These are phyloP conservation scores for Podila epigama DNA, from an alignment of 192 early-diverging fungal species.

Conservation along the genomic window DNA sequence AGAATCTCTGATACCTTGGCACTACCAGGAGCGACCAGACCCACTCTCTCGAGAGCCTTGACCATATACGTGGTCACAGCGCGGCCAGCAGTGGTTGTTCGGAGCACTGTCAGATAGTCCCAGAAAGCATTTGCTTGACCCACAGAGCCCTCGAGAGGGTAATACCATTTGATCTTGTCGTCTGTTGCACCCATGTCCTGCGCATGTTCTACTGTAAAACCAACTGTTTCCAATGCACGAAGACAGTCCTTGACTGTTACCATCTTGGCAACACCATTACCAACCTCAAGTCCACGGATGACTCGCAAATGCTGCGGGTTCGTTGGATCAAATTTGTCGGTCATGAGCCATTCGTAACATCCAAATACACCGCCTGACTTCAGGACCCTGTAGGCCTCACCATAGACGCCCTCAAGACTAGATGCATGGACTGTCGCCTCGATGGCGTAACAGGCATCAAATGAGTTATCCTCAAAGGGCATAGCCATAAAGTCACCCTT, in stretches of 20 bases:
- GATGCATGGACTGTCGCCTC: conserved; percentile 95
- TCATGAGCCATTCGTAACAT: conserved; percentile 95
- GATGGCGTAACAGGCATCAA: conserved; percentile 95
- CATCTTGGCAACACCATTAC: conserved; percentile 91
- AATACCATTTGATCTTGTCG: conserved; percentile 85
- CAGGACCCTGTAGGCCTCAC: conserved; percentile 88
- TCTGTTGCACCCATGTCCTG: conserved; percentile 69
- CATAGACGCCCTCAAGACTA: conserved; percentile 83
- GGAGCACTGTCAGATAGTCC: conserved; percentile 55
- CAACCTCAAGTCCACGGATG: conserved; percentile 85
- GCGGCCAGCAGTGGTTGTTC: conserved; percentile 67
- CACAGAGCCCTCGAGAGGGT: conserved; percentile 74
- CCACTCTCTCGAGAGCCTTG: conserved; percentile 78
- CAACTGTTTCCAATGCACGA: conserved; percentile 81
- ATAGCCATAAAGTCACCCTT: conserved; percentile 91
- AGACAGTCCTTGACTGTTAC: conserved; percentile 76
- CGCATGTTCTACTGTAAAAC: conserved; percentile 85
- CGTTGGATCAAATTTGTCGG: conserved; percentile 83
- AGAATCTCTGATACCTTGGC: conserved; percentile 84
- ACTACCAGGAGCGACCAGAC: conserved; percentile 87
- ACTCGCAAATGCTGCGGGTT: conserved; percentile 78
- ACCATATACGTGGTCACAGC: conserved; percentile 82
- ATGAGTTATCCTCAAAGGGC: conserved; percentile 80
- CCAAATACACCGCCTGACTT: conserved; percentile 94
- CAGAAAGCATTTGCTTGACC: conserved; percentile 55